These are phyloP conservation scores for Acmispon strigosus DNA, from an alignment of 306 rosid species.

Conservation along the genomic window DNA sequence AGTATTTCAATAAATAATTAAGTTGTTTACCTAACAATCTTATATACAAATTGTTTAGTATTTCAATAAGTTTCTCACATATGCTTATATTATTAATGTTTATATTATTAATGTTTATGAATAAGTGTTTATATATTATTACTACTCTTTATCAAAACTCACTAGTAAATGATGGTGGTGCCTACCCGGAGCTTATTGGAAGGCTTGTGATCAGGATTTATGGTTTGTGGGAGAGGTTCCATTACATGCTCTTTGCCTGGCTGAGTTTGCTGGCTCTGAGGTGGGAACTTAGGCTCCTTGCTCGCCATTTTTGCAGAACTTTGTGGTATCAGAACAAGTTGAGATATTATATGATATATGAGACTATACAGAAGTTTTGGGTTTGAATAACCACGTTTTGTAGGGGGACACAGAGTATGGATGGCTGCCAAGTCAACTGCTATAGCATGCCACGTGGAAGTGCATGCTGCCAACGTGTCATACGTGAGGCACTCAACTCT, in stretches of 20 bases:
- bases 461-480: conserved; percentile 27
- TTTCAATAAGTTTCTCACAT: too few relatives aligned
- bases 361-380: background rate
- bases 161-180: background rate
- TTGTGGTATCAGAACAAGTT: background rate
- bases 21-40: too few relatives aligned
- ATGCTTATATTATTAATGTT: too few relatives aligned
- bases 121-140: too few relatives aligned
- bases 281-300: conserved; percentile 34
- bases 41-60: too few relatives aligned
- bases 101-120: too few relatives aligned
- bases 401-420: background rate
- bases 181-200: conserved; percentile 42
- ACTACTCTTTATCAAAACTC: too few relatives aligned
- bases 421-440: conserved; percentile 9
- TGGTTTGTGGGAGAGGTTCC: conserved; percentile 45
- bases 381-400: background rate
- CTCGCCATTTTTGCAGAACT: conserved; percentile 28
- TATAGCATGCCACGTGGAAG: conserved; percentile 26
- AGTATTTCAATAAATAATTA: too few relatives aligned
- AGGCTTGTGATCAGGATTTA: conserved; percentile 33
- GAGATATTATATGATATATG: background rate
- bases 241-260: conserved; percentile 53
- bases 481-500: background rate
- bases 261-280: conserved; percentile 42